These are phyloP conservation scores for Trifolium fragiferum DNA, from an alignment of 306 rosid species.

Conservation along the genomic window DNA sequence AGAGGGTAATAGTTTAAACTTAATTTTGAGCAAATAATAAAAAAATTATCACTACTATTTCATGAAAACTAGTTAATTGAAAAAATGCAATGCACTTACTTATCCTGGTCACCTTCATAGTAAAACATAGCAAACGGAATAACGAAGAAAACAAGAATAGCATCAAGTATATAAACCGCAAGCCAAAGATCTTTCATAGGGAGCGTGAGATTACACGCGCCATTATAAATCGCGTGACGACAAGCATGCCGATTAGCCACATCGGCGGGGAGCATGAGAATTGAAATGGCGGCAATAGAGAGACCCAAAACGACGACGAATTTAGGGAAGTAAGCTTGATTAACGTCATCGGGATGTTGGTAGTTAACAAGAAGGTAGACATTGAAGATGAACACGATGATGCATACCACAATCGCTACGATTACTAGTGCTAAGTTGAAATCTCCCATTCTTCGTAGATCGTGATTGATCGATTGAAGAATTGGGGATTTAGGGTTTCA, in stretches of 20 bases:
- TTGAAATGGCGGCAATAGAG: slow-evolving; percentile 88
- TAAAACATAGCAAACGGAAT: slow-evolving; percentile 97
- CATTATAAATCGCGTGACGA: slow-evolving; percentile 83
- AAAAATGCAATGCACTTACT: slow-evolving; percentile 56
- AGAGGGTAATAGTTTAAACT: too few relatives aligned
- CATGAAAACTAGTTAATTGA: background rate
- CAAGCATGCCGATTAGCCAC: slow-evolving; percentile 98
- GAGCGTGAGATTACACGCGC: slow-evolving; percentile 89
- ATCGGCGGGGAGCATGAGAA: slow-evolving; percentile 95
- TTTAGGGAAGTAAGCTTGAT: slow-evolving; percentile 98
- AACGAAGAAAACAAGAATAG: slow-evolving; percentile 88
- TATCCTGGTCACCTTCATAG: slow-evolving; percentile 99
- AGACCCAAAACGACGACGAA: slow-evolving; percentile 93
- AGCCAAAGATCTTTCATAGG: slow-evolving; percentile 99
- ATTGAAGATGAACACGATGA: slow-evolving; percentile 80
- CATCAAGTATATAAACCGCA: slow-evolving; percentile 75
- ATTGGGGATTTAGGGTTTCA: slow-evolving; percentile 20
- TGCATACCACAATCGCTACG: slow-evolving; percentile 70
- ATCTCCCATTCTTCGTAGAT: slow-evolving; percentile 23
- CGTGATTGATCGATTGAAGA: slow-evolving; percentile 22
- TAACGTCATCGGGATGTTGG: slow-evolving; percentile 93
- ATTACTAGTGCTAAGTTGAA: slow-evolving; percentile 34
- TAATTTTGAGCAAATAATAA: too few relatives aligned
- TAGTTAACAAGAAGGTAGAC: slow-evolving; percentile 89
- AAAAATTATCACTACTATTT: background rate